Base-by-base conservation (phyloP, 164 flowering plant genomes). In the Santalum album region DNA sequence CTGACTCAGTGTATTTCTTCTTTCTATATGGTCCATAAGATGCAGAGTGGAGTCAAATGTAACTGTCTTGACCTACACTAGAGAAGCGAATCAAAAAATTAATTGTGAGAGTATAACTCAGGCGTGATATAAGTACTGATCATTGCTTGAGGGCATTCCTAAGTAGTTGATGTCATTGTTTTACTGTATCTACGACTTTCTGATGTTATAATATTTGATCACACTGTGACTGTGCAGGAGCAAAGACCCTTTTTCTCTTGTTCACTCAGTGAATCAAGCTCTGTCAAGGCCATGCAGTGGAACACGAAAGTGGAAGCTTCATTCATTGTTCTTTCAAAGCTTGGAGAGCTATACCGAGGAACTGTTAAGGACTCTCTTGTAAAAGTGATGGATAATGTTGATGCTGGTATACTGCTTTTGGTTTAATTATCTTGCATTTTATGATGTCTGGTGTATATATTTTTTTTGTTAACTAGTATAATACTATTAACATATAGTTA, bases 281-380 rank as follows among this genome's bases (percentile, higher is more conserved):
- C 21, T 69, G 76, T 85, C 27, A 90, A 81, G 75, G 92, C 85
- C 55, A 56, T 94, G 20, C 58, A 51, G 20, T 94, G 99, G 99
- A 74, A 63, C 25, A 80, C 64, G 56, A 74, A 69, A 17, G 23
- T 16, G 46, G 75, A 73, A 21, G 69, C 59, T 53, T 72, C 75
- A 15, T 89, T 54, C 65, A 42, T 81, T 27, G 73, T 78, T 62
- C 90, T 90, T 61, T 78, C 90, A 57, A 62, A 56, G 58, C 27
- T 49, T 49, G 89, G 95, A 45, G 65, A 60, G 61, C 66, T 94
- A n/a, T 81, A 81, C 62, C 66, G 51, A 49, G 97, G 96, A 60
- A 64, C 49, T 57, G 49, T 70, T 39, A 72, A 55, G 53, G 63
- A 60, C 12, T 61, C 74, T 56, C 75, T 70, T 35, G 63, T 61